A percentile compares a stretch with the other conserved stretches of the same genome.
phyloP scores from a whole-genome alignment of 768 basidiomycete genomes.

The Scleroderma bovista region DNA sequence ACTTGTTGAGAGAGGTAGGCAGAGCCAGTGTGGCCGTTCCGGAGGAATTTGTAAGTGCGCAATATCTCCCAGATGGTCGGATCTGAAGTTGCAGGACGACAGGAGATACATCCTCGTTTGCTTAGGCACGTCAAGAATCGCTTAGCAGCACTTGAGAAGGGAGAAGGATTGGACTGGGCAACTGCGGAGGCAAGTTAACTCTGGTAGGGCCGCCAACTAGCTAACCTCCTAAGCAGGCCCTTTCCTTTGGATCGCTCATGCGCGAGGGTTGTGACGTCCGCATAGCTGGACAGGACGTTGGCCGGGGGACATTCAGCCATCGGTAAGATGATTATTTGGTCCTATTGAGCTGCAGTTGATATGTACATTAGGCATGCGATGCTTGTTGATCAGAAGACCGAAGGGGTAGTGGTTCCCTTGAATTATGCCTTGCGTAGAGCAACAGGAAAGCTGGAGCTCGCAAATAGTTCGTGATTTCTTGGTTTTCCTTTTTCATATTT shows the following conservation, averaged over 20 bases:
- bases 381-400: conserved; percentile 84
- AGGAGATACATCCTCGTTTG: conserved; percentile 79
- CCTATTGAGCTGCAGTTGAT: not conserved
- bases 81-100: not conserved
- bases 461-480: conserved; percentile 63
- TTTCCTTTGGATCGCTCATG: conserved; percentile 87
- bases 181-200: conserved; percentile 66
- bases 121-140: conserved; percentile 76
- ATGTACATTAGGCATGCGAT: conserved; percentile 65
- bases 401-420: conserved; percentile 74
- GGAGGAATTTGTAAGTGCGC: conserved; percentile 53
- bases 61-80: not conserved
- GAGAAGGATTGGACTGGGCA: conserved; percentile 80
- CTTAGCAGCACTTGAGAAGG: conserved; percentile 60
- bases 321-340: conserved; percentile 31
- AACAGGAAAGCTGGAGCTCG: conserved; percentile 71
- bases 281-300: conserved; percentile 91
- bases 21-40: conserved; percentile 61
- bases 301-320: conserved; percentile 85
- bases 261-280: conserved; percentile 77
- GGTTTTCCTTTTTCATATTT: not conserved
- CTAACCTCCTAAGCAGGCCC: conserved; percentile 41
- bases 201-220: not conserved
- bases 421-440: conserved; percentile 57
- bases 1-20: conserved; percentile 53